Base-by-base conservation (phyloP, 1,284 basidiomycete species). In the Vanrija pseudolonga region DNA sequence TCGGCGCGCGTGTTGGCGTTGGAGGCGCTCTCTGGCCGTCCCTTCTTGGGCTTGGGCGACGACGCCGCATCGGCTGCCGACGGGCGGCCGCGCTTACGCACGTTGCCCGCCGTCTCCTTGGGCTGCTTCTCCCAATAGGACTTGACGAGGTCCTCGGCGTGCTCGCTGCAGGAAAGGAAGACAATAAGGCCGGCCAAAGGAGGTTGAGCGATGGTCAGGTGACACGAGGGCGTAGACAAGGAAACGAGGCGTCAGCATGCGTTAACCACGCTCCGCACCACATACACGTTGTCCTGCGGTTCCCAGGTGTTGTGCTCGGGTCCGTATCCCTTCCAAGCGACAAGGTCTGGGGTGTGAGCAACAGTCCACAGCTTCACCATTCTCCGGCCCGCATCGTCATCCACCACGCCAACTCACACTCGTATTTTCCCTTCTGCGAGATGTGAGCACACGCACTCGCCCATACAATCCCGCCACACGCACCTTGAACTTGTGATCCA, bases 271-370 rank as follows among this genome's bases (percentile, higher is more conserved):
- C 39, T 19, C 39, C 39, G 19, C 39, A n/a, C 39, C n/a, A 40
- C 1, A 12, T 40, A 77, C 75, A 77, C 65, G 53, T 77, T 67
- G 18, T 59, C 64, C 49, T 72, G 60, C 0, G 70, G 68, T 45
- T 75, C 74, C 73, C 73, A 77, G 8, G 73, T 72, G 56, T 45
- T 28, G 26, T 45, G 26, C 23, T 45, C 44, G 5, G 44, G 44
- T 24, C 71, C 73, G 50, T 77, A 77, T 2, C 72, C 72, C 51
- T 72, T 74, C 75, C 75, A 77, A 3, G 69, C 59, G 8, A 77
- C 73, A n/a, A 72, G 66, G 51, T 72, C 73, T 75, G 45, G 2
- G n/a, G n/a, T n/a, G n/a, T n/a, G n/a, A n/a, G n/a, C n/a, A n/a
- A n/a, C n/a, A n/a, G n/a, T n/a, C n/a, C n/a, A n/a, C 6, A 26